A percentile compares a stretch with the other conserved stretches of the same genome.
These are phyloP conservation scores for Trametes hirsuta DNA, from an alignment of 1,284 basidiomycete genomes.

Conservation along the genomic window DNA sequence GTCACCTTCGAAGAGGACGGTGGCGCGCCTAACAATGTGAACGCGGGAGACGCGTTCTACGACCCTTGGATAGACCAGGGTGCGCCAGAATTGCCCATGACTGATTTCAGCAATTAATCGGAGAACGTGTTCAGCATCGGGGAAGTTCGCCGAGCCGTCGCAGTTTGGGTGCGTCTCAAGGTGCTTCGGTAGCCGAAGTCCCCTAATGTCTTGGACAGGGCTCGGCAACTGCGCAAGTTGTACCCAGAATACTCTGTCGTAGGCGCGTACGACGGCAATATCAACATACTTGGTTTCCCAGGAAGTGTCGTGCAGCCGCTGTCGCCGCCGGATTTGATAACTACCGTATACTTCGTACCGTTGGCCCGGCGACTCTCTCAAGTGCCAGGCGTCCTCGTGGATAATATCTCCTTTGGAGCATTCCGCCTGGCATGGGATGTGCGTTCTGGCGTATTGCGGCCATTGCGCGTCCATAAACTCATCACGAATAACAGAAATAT, in stretches of 20 bases:
- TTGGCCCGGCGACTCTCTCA: constrained; percentile 46
- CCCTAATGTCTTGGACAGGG: constrained; percentile 36
- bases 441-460: constrained; percentile 24
- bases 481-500: constrained; percentile 38
- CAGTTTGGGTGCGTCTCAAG: constrained; percentile 47
- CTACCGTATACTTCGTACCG: constrained; percentile 52
- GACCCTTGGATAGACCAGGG: constrained; percentile 58
- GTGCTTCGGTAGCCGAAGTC: neutral
- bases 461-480: neutral
- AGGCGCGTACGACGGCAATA: constrained; percentile 47
- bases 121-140: constrained; percentile 46
- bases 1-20: constrained; percentile 47
- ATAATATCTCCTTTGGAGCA: constrained; percentile 55
- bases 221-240: constrained; percentile 53
- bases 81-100: constrained; percentile 31
- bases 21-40: constrained; percentile 7
- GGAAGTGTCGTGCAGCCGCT: constrained; percentile 49
- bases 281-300: constrained; percentile 58
- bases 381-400: constrained; percentile 54
- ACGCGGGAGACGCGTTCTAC: constrained; percentile 40
- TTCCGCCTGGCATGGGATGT: constrained; percentile 66
- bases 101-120: neutral
- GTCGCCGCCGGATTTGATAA: constrained; percentile 51
- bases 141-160: constrained; percentile 46
- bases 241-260: constrained; percentile 68